Evolutionary conservation across 331 rosid species (phyloP).

Genomic region (Pyrus hybrid): DNA sequence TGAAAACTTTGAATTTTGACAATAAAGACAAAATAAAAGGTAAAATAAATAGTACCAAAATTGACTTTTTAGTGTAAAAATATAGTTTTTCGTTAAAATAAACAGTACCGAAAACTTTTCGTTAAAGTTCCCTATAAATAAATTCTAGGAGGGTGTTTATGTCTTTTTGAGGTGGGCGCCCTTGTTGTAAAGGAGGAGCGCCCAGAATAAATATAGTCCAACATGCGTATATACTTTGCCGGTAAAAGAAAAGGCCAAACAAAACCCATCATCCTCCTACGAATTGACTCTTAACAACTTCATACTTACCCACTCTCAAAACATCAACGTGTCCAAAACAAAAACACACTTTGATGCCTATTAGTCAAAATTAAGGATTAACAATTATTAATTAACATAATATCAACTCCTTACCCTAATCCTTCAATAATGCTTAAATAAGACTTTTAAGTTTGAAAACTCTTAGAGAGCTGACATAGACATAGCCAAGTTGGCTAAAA

Average conservation of each 20-base stretch:
- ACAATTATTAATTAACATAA: background rate
- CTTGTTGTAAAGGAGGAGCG: no score
- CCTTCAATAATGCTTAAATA: background rate
- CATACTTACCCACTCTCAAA: background rate
- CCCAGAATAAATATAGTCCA: background rate
- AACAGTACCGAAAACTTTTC: fast-evolving
- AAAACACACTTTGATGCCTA: background rate
- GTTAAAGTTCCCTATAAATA: no score
- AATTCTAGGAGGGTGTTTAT: background rate
- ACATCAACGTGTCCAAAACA: background rate
- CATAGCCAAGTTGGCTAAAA: background rate
- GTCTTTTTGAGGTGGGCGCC: background rate
- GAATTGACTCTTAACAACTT: background rate
- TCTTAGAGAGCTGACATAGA: background rate
- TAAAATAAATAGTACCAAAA: fast-evolving
- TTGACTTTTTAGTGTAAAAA: no score
- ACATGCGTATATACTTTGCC: background rate
- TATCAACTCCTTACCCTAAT: background rate
- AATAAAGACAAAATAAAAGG: fast-evolving
- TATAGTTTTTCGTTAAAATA: fast-evolving
- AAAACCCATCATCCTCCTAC: background rate
- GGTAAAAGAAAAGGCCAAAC: background rate
- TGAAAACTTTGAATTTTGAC: no score
- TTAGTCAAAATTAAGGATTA: background rate
- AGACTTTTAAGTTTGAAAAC: background rate